Evolutionary conservation across 352 stramenopile species (phyloP).

Genomic region (Phytophthora meadii): DNA sequence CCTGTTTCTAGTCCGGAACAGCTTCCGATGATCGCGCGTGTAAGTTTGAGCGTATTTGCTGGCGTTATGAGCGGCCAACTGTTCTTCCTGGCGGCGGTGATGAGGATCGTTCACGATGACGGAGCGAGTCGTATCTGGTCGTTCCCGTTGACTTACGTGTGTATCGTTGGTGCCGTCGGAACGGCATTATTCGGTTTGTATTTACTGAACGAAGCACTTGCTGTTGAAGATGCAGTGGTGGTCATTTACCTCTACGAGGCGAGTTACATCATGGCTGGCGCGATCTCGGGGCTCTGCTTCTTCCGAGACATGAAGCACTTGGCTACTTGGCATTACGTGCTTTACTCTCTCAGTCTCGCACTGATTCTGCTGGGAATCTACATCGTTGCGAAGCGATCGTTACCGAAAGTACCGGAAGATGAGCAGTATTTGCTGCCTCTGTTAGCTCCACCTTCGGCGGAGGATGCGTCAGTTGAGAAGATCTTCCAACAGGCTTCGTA

Average conservation of each 20-base stretch:
- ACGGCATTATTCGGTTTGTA: conserved; percentile 76
- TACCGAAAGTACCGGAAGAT: conserved; percentile 43
- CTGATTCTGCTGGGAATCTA: conserved; percentile 81
- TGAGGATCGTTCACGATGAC: conserved; percentile 72
- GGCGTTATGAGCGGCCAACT: conserved; percentile 81
- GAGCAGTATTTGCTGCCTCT: conserved; percentile 68
- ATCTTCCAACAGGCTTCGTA: conserved; percentile 68
- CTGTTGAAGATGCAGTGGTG: conserved; percentile 83
- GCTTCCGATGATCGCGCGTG: conserved; percentile 49
- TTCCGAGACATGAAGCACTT: conserved; percentile 82
- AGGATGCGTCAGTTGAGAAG: conserved; percentile 49
- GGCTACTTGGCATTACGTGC: conserved; percentile 69
- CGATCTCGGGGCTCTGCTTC: conserved; percentile 81
- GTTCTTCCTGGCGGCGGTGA: conserved; percentile 76
- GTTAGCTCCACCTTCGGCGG: conserved; percentile 49
- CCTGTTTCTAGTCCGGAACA: conserved; percentile 31
- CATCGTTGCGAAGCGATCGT: conserved; percentile 65
- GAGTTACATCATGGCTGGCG: conserved; percentile 78
- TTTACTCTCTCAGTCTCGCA: conserved; percentile 76
- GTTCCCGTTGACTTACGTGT: conserved; percentile 75
- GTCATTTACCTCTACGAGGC: conserved; percentile 88
- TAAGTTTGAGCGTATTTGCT: conserved; percentile 68
- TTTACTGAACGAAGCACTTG: conserved; percentile 78
- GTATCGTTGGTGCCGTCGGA: conserved; percentile 63
- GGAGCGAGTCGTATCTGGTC: conserved; percentile 48